A percentile compares a stretch with the other conserved stretches of the same genome.
These are phyloP conservation scores for Manihot esculenta DNA, from an alignment of 441 rosid species.

Conservation along the genomic window DNA sequence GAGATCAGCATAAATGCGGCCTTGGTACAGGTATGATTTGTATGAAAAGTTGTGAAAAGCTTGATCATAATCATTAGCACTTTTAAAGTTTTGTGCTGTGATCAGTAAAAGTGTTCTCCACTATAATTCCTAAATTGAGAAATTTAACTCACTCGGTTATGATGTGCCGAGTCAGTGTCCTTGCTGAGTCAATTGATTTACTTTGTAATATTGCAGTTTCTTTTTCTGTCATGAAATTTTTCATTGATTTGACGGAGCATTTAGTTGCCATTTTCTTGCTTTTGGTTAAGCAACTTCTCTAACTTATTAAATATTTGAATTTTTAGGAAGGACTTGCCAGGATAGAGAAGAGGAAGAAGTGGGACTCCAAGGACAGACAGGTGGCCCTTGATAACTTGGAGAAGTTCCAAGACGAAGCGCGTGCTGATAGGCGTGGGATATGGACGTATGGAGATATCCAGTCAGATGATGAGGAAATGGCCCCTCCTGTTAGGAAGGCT, in stretches of 20 bases:
- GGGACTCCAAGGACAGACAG: slow-evolving; percentile 71
- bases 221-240: not conserved
- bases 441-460: slow-evolving; percentile 93
- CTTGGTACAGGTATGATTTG: slow-evolving; percentile 67
- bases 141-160: no score
- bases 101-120: no score
- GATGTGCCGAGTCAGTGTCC: no score
- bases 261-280: not conserved
- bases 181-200: not conserved
- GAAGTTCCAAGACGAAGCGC: slow-evolving; percentile 80
- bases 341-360: slow-evolving; percentile 77
- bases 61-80: no score
- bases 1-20: slow-evolving; percentile 85
- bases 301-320: not conserved
- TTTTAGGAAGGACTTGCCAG: slow-evolving; percentile 90
- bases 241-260: not conserved
- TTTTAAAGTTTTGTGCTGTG: no score
- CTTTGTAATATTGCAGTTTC: not conserved
- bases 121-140: no score
- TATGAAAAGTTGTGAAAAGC: no score
- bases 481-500: slow-evolving; percentile 54
- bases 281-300: no score
- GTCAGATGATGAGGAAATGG: slow-evolving; percentile 87
- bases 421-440: slow-evolving; percentile 63
- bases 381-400: slow-evolving; percentile 73